A percentile compares a stretch with the other conserved stretches of the same genome.
Conservation (phyloP, 2,329 filamentous ascomycete genomes). For the Cercospora janseana region DNA sequence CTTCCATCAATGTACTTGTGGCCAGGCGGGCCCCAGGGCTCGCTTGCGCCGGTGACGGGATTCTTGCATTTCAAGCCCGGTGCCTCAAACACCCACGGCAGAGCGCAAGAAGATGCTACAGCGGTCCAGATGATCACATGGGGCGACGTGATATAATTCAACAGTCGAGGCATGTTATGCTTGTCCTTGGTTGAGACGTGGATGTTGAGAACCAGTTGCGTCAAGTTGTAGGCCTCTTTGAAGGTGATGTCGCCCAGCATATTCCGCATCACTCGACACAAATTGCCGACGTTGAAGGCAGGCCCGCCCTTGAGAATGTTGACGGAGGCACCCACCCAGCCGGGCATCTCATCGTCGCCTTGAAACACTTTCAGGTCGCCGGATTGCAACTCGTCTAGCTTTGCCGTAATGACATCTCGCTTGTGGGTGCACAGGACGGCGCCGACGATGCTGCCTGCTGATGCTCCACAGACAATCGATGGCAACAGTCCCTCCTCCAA, state of each 20-base stretch:
- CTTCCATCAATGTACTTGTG: slow-evolving; percentile 92
- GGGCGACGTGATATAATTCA: slow-evolving; percentile 91
- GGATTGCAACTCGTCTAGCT: slow-evolving; percentile 24
- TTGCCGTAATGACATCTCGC: slow-evolving; percentile 18
- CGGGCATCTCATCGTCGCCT: slow-evolving; percentile 23
- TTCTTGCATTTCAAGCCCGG: slow-evolving; percentile 81
- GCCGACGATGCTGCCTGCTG: slow-evolving; percentile 29
- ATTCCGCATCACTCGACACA: slow-evolving; percentile 75
- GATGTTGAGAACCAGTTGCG: slow-evolving; percentile 86
- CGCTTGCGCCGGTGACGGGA: slow-evolving; percentile 69
- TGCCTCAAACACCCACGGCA: slow-evolving; percentile 80
- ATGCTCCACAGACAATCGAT: slow-evolving; percentile 27
- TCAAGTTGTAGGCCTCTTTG: slow-evolving; percentile 93
- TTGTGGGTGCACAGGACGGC: slow-evolving; percentile 29
- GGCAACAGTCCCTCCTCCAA: slow-evolving; percentile 23
- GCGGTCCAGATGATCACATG: slow-evolving; percentile 97
- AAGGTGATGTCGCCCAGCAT: slow-evolving; percentile 89
- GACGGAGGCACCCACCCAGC: slow-evolving; percentile 21
- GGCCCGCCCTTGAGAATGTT: slow-evolving; percentile 26
- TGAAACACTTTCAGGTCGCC: slow-evolving; percentile 29
- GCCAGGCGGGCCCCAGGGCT: slow-evolving; percentile 79
- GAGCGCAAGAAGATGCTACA: slow-evolving; percentile 91
- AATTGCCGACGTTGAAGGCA: slow-evolving; percentile 67
- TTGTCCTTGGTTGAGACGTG: slow-evolving; percentile 84
- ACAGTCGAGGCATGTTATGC: slow-evolving; percentile 78